A percentile compares a stretch with the other conserved stretches of the same genome.
These are phyloP conservation scores for Cladorrhinum sp. DNA, from an alignment of 2,329 filamentous ascomycete species.

Conservation along the genomic window DNA sequence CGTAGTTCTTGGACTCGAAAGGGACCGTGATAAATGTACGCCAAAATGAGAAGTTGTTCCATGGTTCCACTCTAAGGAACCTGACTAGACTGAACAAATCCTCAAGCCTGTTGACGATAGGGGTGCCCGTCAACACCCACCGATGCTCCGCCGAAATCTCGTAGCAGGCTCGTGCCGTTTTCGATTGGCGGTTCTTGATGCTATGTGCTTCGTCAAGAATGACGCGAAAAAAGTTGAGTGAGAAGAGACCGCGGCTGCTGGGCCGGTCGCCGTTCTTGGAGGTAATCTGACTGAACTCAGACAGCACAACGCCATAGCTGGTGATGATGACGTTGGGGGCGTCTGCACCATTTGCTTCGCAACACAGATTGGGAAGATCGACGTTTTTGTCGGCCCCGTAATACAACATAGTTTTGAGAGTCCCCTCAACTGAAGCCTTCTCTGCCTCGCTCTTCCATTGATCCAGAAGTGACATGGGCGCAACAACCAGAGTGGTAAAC, in stretches of 20 bases:
- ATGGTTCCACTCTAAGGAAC: conserved; percentile 91
- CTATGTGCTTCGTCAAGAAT: conserved; percentile 94
- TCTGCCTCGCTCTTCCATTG: conserved; percentile 97
- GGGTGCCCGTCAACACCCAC: conserved; percentile 92
- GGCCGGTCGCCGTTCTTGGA: conserved; percentile 64
- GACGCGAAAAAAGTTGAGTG: conserved; percentile 87
- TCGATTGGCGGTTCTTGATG: conserved; percentile 87
- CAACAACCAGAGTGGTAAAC: conserved; percentile 90
- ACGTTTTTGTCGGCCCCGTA: conserved; percentile 82
- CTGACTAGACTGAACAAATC: conserved; percentile 91
- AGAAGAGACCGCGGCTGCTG: conserved; percentile 74
- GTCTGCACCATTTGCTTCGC: conserved; percentile 65
- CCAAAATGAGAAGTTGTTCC: conserved; percentile 99
- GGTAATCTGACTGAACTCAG: conserved; percentile 77
- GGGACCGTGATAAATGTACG: conserved; percentile 97
- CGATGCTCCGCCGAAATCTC: conserved; percentile 81
- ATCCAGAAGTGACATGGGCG: conserved; percentile 91
- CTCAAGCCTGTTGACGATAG: conserved; percentile 93
- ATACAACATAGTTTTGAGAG: conserved; percentile 82
- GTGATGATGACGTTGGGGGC: conserved; percentile 92
- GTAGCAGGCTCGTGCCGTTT: conserved; percentile 93
- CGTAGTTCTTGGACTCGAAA: conserved; percentile 92
- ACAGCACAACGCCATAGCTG: conserved; percentile 87
- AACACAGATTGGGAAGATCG: conserved; percentile 78
- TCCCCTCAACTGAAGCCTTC: conserved; percentile 81